Evolutionary conservation across 2,329 filamentous ascomycete species (phyloP), one percentile per base, ranked within the genome.

Genomic region (Plectosphaerella plurivora): DNA sequence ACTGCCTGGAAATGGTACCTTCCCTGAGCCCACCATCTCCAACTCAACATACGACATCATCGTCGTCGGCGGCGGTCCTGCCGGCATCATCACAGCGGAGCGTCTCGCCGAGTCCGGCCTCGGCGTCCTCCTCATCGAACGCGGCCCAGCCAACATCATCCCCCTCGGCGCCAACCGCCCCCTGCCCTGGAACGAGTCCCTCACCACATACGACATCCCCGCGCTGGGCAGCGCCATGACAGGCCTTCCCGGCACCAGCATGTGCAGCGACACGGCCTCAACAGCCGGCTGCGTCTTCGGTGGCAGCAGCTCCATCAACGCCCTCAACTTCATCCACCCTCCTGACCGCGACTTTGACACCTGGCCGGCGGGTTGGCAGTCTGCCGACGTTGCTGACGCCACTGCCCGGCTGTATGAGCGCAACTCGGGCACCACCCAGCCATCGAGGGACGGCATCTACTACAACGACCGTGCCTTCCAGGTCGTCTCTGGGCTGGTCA

Each of bases 231-330:
- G 58, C 48, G 52, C 53, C 47, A 45, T 61, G 18, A 50, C 53
- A 0, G 47, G 50, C 11, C 49, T 50, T 37, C 53, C 53, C 42
- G 45, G 56, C 28, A 54, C 55, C 39, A 56, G 24, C 35, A 58
- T 59, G 44, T 68, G 65, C 56, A 60, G 53, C 37, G 65, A 68
- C 52, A 61, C 60, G 7, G 58, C 63, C 39, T 54, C 52, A 9
- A 54, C 55, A 22, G 63, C 63, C 47, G 65, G 63, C n/a, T 68
- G 65, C 50, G 57, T 67, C 15, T 62, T 68, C 12, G 65, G 65
- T 25, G 65, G 65, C 22, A 63, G 62, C 2, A 65, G 61, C 10
- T 58, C 56, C 11, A 56, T 67, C 52, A 64, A 64, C 53, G 61
- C 60, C 49, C 56, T 61, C 55, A 60, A 64, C 55, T 64, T 57